Evolutionary conservation across 208 protist species (phyloP).

Genomic region (Giardia muris): DNA sequence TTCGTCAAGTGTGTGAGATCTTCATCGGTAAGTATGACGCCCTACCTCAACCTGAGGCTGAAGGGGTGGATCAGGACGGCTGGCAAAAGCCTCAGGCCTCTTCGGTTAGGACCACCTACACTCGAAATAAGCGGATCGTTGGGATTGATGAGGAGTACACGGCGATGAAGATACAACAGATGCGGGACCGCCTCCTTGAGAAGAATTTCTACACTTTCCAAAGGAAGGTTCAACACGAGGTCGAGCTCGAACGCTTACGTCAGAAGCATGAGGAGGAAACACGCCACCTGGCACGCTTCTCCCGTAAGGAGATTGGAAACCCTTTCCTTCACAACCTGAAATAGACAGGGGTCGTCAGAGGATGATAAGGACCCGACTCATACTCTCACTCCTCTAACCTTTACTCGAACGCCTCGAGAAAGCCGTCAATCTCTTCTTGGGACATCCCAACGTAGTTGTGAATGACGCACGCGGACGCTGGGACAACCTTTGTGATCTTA

Average conservation of each 20-base stretch:
- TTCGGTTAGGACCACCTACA: background rate
- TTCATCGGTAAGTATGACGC: background rate
- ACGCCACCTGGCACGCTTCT: background rate
- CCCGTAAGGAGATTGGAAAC: background rate
- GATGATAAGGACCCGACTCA: too few species aligned
- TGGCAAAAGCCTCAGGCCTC: background rate
- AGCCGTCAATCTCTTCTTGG: background rate
- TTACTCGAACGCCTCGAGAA: too few species aligned
- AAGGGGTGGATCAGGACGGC: background rate
- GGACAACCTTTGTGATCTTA: background rate
- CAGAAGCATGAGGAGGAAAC: background rate
- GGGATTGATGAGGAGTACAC: slow-evolving; percentile 4
- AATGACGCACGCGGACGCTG: background rate
- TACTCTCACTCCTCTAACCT: too few species aligned
- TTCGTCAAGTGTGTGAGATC: background rate
- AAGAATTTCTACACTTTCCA: background rate
- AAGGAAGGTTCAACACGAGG: background rate
- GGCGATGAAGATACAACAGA: background rate
- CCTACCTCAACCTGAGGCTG: background rate
- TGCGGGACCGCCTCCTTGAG: background rate
- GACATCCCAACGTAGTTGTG: background rate
- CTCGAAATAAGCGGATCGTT: background rate
- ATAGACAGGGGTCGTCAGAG: too few species aligned
- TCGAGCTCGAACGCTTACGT: background rate
- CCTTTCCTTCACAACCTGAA: background rate